phyloP scores from a whole-genome alignment of 2,329 filamentous ascomycete species.

The Ploettnerulaceae sp. region DNA sequence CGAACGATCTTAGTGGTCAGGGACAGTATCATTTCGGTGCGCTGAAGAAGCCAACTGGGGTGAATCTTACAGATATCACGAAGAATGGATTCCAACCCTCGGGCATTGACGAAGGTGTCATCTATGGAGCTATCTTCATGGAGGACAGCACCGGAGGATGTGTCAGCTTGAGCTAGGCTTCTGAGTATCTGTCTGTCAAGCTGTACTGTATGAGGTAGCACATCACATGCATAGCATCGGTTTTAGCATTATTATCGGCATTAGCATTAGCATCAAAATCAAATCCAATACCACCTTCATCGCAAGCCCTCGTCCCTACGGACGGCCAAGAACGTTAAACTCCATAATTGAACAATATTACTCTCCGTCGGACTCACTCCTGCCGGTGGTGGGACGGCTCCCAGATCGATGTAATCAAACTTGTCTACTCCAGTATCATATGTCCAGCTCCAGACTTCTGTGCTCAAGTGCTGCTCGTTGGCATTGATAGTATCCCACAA shows the following conservation, averaged over 20 bases:
- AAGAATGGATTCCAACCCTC: constrained; percentile 45
- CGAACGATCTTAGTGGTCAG: constrained; percentile 50
- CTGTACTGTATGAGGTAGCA: neutral
- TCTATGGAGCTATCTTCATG: constrained; percentile 49
- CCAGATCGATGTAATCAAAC: constrained; percentile 47
- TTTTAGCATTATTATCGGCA: neutral
- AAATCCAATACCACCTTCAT: neutral
- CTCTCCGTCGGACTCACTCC: constrained; percentile 44
- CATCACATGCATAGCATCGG: neutral
- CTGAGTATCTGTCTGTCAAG: neutral
- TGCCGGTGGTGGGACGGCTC: constrained; percentile 44
- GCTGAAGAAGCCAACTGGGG: constrained; percentile 51
- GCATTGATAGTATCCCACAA: constrained; percentile 58
- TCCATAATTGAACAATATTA: constrained; percentile 54
- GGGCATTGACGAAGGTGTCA: constrained; percentile 47
- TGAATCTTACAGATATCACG: constrained; percentile 42
- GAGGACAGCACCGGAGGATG: constrained; percentile 44
- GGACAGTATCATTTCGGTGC: constrained; percentile 60
- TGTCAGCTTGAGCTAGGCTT: constrained; percentile 24
- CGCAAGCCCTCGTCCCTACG: constrained; percentile 31
- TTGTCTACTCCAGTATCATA: constrained; percentile 36
- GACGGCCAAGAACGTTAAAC: constrained; percentile 53
- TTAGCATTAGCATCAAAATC: neutral
- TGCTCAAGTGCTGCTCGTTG: constrained; percentile 47
- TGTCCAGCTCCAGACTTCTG: constrained; percentile 60